A percentile compares a stretch with the other conserved stretches of the same genome.
These are phyloP conservation scores for Penicillium robsamsonii DNA, from an alignment of 495 filamentous ascomycete genomes.

Conservation along the genomic window DNA sequence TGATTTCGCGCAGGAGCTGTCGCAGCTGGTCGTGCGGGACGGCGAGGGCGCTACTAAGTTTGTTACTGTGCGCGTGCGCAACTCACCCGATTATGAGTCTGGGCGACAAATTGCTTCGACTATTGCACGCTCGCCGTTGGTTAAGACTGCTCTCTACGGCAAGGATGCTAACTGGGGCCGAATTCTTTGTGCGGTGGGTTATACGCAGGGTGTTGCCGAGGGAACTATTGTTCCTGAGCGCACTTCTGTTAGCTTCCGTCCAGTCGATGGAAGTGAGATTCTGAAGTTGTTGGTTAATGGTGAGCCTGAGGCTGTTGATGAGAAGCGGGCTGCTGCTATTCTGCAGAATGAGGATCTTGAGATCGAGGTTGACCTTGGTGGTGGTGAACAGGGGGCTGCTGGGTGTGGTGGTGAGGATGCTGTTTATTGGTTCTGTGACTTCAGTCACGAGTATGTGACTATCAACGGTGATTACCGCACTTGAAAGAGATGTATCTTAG, in stretches of 20 bases:
- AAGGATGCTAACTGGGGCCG: constrained; percentile 98
- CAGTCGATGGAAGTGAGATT: constrained; percentile 74
- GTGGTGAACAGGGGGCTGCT: constrained; percentile 42
- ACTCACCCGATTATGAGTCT: constrained; percentile 63
- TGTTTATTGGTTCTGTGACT: constrained; percentile 94
- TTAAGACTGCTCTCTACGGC: constrained; percentile 96
- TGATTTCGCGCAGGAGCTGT: constrained; percentile 75
- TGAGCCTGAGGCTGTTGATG: constrained; percentile 91
- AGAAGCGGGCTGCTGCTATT: constrained; percentile 79
- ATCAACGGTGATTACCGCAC: constrained; percentile 93
- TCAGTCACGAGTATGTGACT: constrained; percentile 95
- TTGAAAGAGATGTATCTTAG: constrained; percentile 30
- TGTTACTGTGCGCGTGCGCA: constrained; percentile 82
- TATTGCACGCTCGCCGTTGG: constrained; percentile 90
- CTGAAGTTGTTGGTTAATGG: constrained; percentile 85
- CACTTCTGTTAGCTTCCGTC: constrained; percentile 90
- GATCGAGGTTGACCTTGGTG: constrained; percentile 67
- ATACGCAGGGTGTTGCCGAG: constrained; percentile 66
- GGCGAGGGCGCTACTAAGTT: constrained; percentile 99
- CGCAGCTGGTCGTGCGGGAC: constrained; percentile 90
- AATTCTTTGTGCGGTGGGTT: constrained; percentile 92
- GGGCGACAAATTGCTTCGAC: constrained; percentile 73
- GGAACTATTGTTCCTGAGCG: constrained; percentile 72
- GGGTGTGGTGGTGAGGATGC: constrained; percentile 65
- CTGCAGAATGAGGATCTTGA: constrained; percentile 83